Evolutionary conservation across 73 alveolate species (phyloP).

Genomic region (Stentor roeselii): DNA sequence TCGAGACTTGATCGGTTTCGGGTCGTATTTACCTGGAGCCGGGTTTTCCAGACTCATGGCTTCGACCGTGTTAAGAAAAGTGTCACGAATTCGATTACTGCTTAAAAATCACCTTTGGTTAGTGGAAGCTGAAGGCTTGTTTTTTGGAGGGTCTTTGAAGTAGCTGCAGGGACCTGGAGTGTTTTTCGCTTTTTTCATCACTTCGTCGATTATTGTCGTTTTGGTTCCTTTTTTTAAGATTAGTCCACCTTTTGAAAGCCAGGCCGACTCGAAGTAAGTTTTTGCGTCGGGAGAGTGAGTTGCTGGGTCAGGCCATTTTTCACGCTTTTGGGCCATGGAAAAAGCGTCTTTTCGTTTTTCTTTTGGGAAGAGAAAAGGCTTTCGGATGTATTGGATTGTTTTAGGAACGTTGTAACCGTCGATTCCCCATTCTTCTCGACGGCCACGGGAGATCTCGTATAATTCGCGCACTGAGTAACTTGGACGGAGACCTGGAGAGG

Average conservation of each 20-base stretch:
- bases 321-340: neutral
- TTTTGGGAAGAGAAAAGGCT: neutral
- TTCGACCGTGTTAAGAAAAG: neutral
- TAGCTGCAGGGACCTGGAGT: conserved; percentile 10
- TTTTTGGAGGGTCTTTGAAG: neutral
- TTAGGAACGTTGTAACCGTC: conserved; percentile 17
- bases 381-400: neutral
- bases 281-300: neutral
- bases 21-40: neutral
- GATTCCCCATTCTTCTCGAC: conserved; percentile 14
- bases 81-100: neutral
- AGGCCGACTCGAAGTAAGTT: neutral
- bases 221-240: neutral
- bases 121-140: neutral
- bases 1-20: neutral
- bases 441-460: conserved; percentile 18
- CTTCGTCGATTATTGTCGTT: conserved; percentile 12
- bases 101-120: neutral
- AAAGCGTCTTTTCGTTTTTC: neutral
- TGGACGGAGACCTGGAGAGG: too few relatives aligned
- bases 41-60: neutral
- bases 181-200: neutral
- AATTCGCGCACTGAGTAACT: neutral
- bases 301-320: conserved; percentile 7
- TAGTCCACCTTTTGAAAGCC: neutral